Percentiles rank a stretch among this genome's conserved stretches.
Evolutionary conservation across 148 eudicot species (phyloP).

Genomic region (Fallopia convolvulus): DNA sequence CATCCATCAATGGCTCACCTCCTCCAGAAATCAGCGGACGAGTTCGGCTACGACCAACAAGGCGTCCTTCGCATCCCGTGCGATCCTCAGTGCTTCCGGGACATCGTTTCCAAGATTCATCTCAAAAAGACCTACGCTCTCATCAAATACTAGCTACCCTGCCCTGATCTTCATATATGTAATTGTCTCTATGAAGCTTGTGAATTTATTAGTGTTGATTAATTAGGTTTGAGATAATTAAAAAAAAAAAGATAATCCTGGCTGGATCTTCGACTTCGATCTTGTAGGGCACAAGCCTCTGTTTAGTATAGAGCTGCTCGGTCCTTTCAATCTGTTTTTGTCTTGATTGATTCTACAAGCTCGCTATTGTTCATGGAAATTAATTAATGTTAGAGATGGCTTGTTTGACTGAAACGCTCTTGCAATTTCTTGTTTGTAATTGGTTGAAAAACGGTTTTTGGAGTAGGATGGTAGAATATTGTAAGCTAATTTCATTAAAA

Average conservation of each 20-base stretch:
- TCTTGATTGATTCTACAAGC: not conserved
- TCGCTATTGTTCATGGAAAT: not conserved
- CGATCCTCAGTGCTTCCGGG: not conserved
- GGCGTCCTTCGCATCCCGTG: constrained; percentile 3
- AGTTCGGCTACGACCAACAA: constrained; percentile 1
- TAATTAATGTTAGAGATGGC: not conserved
- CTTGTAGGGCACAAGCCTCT: not conserved
- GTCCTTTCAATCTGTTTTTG: not conserved
- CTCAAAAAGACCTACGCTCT: not conserved
- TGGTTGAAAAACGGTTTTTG: no score
- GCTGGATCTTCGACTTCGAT: not conserved
- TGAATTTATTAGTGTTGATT: not conserved
- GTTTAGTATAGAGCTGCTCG: not conserved
- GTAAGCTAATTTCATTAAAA: no score
- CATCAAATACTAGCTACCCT: not conserved
- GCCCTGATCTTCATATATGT: no score
- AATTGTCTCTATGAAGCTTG: not conserved
- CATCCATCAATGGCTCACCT: constrained; percentile 2
- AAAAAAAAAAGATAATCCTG: no score
- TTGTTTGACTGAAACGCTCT: not conserved
- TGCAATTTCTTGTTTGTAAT: not conserved
- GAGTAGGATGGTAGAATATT: no score
- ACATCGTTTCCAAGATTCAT: not conserved
- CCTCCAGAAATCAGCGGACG: not conserved
- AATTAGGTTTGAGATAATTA: not conserved